Percentiles rank a stretch among this genome's conserved stretches.
phyloP scores from a whole-genome alignment of 805 yeast genomes.

The Candida vaughaniae region DNA sequence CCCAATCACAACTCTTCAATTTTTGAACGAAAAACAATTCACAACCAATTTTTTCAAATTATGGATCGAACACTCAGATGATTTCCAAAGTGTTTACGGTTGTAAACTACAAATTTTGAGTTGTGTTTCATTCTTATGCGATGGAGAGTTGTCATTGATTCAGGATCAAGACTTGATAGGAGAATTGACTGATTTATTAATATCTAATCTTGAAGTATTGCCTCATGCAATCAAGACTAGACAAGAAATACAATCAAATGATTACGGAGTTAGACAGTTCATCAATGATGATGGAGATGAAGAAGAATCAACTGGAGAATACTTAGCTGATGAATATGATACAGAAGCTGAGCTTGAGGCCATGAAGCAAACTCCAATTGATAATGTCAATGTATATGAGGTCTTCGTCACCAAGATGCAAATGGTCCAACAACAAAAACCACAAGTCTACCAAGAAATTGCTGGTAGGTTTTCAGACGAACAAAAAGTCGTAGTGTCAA shows the following conservation, averaged over 20 bases:
- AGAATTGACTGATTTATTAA: conserved; percentile 39
- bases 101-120: conserved; percentile 53
- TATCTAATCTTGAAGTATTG: conserved; percentile 41
- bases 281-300: conserved; percentile 21
- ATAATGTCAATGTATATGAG: conserved; percentile 67
- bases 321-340: conserved; percentile 37
- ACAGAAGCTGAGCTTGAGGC: conserved; percentile 83
- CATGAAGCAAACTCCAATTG: conserved; percentile 74
- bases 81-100: conserved; percentile 54
- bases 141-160: conserved; percentile 26
- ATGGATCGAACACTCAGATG: conserved; percentile 49
- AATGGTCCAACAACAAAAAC: conserved; percentile 48
- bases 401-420: conserved; percentile 58
- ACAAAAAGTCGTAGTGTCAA: conserved; percentile 25
- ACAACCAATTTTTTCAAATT: conserved; percentile 40
- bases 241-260: conserved; percentile 43
- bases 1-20: conserved; percentile 35
- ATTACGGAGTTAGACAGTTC: conserved; percentile 30
- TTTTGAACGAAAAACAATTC: conserved; percentile 37
- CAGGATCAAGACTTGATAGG: conserved; percentile 33
- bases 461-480: conserved; percentile 39
- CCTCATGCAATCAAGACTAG: conserved; percentile 51
- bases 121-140: conserved; percentile 37
- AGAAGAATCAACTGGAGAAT: conserved; percentile 33
- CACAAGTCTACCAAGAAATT: conserved; percentile 47